phyloP scores from a whole-genome alignment of 495 filamentous ascomycete species.

The Xylaria scruposa region DNA sequence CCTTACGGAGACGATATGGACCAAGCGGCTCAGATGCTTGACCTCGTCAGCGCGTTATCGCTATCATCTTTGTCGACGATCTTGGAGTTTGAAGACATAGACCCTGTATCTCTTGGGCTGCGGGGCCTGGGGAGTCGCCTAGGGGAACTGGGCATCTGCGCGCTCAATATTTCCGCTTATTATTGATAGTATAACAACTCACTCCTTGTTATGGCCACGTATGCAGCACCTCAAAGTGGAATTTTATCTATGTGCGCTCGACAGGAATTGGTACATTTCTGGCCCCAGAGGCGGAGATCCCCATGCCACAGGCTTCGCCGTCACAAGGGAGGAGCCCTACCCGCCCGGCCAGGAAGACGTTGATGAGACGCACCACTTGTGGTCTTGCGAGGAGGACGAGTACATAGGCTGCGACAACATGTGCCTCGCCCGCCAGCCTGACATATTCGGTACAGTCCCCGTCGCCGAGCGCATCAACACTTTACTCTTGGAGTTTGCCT shows the following conservation, averaged over 20 bases:
- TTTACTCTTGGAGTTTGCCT: constrained; percentile 29
- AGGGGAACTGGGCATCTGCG: constrained; percentile 32
- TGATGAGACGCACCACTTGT: constrained; percentile 34
- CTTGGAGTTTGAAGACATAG: constrained; percentile 19
- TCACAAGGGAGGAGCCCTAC: constrained; percentile 43
- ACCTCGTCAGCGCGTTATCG: constrained; percentile 27
- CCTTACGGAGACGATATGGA: constrained; percentile 26
- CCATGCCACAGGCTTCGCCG: constrained; percentile 34
- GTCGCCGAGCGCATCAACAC: constrained; percentile 32
- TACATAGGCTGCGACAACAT: neutral
- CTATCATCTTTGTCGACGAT: constrained; percentile 1
- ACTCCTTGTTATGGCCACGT: constrained; percentile 29
- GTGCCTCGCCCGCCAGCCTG: constrained; percentile 26
- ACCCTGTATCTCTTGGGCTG: constrained; percentile 38
- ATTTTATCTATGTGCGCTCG: constrained; percentile 41
- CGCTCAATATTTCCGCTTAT: constrained; percentile 42
- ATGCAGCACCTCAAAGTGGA: constrained; percentile 42
- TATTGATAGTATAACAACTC: neutral
- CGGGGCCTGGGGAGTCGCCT: constrained; percentile 31
- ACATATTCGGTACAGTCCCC: constrained; percentile 40
- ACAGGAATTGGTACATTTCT: constrained; percentile 42
- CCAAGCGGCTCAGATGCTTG: constrained; percentile 34
- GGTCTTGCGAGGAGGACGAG: constrained; percentile 37
- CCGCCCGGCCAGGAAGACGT: constrained; percentile 35
- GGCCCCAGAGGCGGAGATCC: constrained; percentile 40